Conservation (phyloP, 176 grass and related monocot species). For the Chloris gayana region DNA sequence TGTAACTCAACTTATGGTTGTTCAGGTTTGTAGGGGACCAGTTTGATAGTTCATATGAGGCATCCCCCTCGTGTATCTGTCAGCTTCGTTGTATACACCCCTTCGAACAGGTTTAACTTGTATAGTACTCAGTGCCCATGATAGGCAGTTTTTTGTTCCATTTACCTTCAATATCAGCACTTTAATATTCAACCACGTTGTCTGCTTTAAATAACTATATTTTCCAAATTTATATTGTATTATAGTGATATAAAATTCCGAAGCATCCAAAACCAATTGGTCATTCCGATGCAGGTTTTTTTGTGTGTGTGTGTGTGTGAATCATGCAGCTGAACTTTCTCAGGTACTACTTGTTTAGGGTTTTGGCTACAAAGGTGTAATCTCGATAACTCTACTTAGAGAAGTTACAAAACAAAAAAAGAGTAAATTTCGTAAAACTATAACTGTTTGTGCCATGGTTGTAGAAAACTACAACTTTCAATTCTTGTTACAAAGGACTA, state of each 20-base stretch:
- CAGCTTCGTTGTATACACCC: slow-evolving; percentile 11
- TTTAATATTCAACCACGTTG: background rate
- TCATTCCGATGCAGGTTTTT: background rate
- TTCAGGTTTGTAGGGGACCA: slow-evolving; percentile 4
- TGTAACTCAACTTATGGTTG: background rate
- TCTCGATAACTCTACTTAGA: background rate
- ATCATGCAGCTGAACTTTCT: too few species aligned
- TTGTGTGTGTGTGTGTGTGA: too few species aligned
- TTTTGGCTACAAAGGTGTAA: background rate
- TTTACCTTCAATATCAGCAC: background rate
- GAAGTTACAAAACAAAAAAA: too few species aligned
- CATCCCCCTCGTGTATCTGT: background rate
- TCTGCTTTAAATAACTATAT: too few species aligned
- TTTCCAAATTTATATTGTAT: too few species aligned
- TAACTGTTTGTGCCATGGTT: too few species aligned
- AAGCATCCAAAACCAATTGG: background rate
- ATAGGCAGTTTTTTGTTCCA: too few species aligned
- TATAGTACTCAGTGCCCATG: too few species aligned
- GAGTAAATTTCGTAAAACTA: too few species aligned
- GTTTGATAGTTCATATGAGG: background rate
- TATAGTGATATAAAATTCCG: background rate
- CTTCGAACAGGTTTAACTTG: too few species aligned
- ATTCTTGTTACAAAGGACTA: too few species aligned
- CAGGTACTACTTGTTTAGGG: background rate
- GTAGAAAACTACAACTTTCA: too few species aligned